Conservation (phyloP, 257 asterid species). For the Capsicum pubescens region DNA sequence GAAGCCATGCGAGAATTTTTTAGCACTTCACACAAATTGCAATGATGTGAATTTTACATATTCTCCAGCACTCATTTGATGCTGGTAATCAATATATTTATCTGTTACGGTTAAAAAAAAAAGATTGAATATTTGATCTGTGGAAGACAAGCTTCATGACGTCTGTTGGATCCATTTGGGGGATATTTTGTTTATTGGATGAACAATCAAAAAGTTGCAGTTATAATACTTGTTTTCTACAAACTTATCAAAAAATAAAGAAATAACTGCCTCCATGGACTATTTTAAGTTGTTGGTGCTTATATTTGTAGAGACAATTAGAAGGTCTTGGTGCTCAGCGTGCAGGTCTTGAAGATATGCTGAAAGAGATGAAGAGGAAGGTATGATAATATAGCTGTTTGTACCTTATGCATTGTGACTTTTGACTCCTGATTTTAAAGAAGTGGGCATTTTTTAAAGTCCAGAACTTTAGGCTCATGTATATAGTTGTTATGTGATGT, state of each 20-base stretch:
- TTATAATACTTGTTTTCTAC: not conserved
- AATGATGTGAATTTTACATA: not conserved
- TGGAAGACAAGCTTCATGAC: not conserved
- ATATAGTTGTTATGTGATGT: not conserved
- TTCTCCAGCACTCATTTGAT: not conserved
- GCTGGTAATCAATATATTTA: not conserved
- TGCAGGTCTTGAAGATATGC: slow-evolving; percentile 99
- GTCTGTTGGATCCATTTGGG: slow-evolving; percentile 11
- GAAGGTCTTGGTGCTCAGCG: slow-evolving; percentile 97
- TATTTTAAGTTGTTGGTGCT: slow-evolving; percentile 6
- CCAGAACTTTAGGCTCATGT: not conserved
- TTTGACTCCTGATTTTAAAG: not conserved
- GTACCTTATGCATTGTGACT: slow-evolving; percentile 8
- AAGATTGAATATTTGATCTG: not conserved
- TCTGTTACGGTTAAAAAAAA: not conserved
- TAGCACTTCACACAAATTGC: not conserved
- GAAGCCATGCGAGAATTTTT: not conserved
- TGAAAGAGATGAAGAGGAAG: slow-evolving; percentile 99
- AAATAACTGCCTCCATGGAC: not conserved
- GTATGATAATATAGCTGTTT: slow-evolving; percentile 43
- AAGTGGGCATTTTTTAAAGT: not conserved
- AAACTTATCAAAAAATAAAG: not conserved
- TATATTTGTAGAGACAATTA: slow-evolving; percentile 79
- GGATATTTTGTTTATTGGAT: not conserved
- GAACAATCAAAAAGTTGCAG: not conserved